Evolutionary conservation across 129 eudicot genomes (phyloP), one percentile per base, ranked within the genome.

Genomic region (Lactuca sativa): DNA sequence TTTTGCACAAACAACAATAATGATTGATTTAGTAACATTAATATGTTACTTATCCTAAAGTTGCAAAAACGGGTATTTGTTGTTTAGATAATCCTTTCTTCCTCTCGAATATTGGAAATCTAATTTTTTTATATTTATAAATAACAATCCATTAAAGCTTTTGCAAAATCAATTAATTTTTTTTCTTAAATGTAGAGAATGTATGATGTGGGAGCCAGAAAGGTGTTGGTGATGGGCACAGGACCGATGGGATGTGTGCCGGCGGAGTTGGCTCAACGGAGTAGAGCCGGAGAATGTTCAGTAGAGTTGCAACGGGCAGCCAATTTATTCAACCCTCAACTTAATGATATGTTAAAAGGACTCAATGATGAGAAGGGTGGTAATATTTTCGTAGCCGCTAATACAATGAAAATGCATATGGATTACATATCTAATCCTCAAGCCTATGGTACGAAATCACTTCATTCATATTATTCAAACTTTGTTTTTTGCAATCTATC

Each of bases 241-340:
- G 95, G 92, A 0, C 97, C 97, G 1, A 68, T 87, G 80, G 97
- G 97, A 8, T 87, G 97, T 13, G 97, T 85, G 17, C 97, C 95
- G 7, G 89, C 95, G 0, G 97, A 87, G 68, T 30, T 82, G 74
- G 97, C 97, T 4, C 83, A 71, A 37, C 75, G 82, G 10, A 82
- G 97, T 43, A 59, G 78, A 55, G 55, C 74, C 7, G 95, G 95
- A 5, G 81, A 85, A 57, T 90, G 95, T 56, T 80, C 86, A 0
- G 61, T 30, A 7, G 95, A 90, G 16, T 70, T 87, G 21, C 88
- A 80, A 66, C 65, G 71, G 4, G 95, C 95, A 5, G 69, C 97
- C 1, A 31, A 78, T 12, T 56, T 87, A 17, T 85, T 62, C 85
- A 87, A 90, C 59, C 95, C 91, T 8, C 89, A 78, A 67, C 87